phyloP scores from a whole-genome alignment of 2,329 filamentous ascomycete genomes.

The Sporothrix brunneoviolacea region DNA sequence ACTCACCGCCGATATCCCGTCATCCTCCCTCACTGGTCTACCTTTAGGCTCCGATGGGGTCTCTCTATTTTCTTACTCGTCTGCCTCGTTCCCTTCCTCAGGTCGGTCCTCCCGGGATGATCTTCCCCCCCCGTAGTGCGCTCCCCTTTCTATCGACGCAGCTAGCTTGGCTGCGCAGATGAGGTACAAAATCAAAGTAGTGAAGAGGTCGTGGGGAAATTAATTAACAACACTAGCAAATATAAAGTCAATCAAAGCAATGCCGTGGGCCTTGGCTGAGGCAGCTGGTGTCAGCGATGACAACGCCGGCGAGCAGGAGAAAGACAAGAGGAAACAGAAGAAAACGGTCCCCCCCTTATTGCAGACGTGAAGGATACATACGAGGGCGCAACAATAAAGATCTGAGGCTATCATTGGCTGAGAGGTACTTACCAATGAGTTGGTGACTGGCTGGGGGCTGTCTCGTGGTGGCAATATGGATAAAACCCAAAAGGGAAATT shows the following conservation, averaged over 20 bases:
- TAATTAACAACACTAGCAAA: too few species aligned
- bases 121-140: not conserved
- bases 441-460: not conserved
- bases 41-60: not conserved
- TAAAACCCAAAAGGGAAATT: conserved; percentile 2
- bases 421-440: not conserved
- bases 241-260: conserved; percentile 1
- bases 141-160: not conserved
- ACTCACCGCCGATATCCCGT: not conserved
- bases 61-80: not conserved
- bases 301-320: conserved; percentile 6
- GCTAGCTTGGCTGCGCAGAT: not conserved
- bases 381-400: not conserved
- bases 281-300: conserved; percentile 1
- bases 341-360: too few species aligned
- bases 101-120: not conserved
- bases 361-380: too few species aligned
- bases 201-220: too few species aligned
- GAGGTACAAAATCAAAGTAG: not conserved
- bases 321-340: not conserved
- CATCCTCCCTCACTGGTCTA: not conserved
- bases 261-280: not conserved
- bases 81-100: too few species aligned
- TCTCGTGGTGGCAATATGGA: conserved; percentile 7
- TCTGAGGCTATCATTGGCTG: not conserved